phyloP scores from a whole-genome alignment of 2,329 filamentous ascomycete species.

The Colletotrichum sp. region DNA sequence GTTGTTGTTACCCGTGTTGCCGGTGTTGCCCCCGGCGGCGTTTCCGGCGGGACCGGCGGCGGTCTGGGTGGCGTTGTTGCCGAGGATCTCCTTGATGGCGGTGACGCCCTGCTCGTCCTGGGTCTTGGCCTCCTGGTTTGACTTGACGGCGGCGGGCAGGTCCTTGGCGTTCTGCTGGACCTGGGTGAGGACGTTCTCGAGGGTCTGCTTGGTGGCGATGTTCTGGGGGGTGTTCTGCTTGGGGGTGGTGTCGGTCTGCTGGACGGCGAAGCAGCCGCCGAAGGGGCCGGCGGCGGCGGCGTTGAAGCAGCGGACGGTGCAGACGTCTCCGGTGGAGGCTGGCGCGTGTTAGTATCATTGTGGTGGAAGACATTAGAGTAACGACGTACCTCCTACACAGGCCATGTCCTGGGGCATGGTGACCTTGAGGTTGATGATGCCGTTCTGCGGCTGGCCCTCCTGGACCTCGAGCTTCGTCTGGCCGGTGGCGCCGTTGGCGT shows the following conservation, averaged over 20 bases:
- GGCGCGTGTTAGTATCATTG: not conserved
- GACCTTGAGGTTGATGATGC: slow-evolving; percentile 62
- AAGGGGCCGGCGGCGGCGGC: slow-evolving; percentile 61
- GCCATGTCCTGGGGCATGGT: slow-evolving; percentile 53
- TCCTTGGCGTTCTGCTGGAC: slow-evolving; percentile 57
- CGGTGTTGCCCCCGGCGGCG: not conserved
- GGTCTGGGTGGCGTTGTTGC: slow-evolving; percentile 32
- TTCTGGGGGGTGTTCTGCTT: slow-evolving; percentile 47
- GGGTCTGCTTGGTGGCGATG: slow-evolving; percentile 50
- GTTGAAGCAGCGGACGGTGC: slow-evolving; percentile 66
- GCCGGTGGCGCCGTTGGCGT: slow-evolving; percentile 46
- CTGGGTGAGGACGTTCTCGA: slow-evolving; percentile 51
- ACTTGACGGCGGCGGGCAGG: slow-evolving; percentile 43
- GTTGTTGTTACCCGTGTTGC: not conserved
- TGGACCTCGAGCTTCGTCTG: slow-evolving; percentile 53
- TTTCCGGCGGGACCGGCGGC: slow-evolving; percentile 29
- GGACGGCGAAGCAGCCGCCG: slow-evolving; percentile 61
- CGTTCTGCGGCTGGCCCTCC: slow-evolving; percentile 59
- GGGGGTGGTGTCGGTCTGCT: slow-evolving; percentile 52
- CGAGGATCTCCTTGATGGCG: slow-evolving; percentile 43
- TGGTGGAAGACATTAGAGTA: too few species aligned
- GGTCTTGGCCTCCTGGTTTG: slow-evolving; percentile 43
- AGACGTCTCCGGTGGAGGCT: slow-evolving; percentile 62
- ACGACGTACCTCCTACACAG: slow-evolving; percentile 51
- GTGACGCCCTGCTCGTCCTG: slow-evolving; percentile 36